Evolutionary conservation across 225 moss, liverwort and hornwort species (phyloP), one percentile per base, ranked within the genome.

Genomic region (Bryum argenteum): DNA sequence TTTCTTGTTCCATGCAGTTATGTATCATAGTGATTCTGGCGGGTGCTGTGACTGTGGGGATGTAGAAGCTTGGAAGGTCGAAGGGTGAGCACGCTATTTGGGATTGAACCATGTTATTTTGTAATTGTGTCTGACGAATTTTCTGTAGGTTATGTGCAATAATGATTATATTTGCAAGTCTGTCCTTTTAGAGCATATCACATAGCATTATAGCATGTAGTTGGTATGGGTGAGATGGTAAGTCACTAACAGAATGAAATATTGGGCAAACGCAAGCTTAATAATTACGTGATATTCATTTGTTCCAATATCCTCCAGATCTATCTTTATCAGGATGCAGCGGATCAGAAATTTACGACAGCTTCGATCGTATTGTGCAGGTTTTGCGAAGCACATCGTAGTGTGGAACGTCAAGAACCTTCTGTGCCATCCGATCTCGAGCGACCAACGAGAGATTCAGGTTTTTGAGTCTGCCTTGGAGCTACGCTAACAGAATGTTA

Each of bases 1-100:
- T 43, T 12, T 37, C 48, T 45, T 28, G 71, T 15, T 77, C 45
- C 59, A 20, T 72, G 85, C 92, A 98, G 98, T 98, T 13, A 92
- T 98, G 94, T 94, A 98, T 70, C 91, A 92, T 42, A 87, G 87
- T 79, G 87, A 84, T 71, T 87, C 84, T 44, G 87, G 87, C 33
- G 87, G 87, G 57, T 87, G 84, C 68, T 87, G 87, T 55, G 84
- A 87, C 65, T 87, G 87, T 69, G 87, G 87, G 22, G 81, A 87
- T 58, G 67, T 45, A 43, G 77, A 76, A 77, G 92, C 98, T 60
- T 98, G 98, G 98, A 98, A 92, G 80, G 77, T 74, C 65, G 85
- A 84, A 74, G 94, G 98, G 98, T 98, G 76, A 84, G 87, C 44
- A 52, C 11, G 28, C 56, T 44, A 19, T 19, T 33, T 53, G 50